A percentile compares a stretch with the other conserved stretches of the same genome.
phyloP scores from a whole-genome alignment of 139 green algal species.

The Bryopsis sp. region DNA sequence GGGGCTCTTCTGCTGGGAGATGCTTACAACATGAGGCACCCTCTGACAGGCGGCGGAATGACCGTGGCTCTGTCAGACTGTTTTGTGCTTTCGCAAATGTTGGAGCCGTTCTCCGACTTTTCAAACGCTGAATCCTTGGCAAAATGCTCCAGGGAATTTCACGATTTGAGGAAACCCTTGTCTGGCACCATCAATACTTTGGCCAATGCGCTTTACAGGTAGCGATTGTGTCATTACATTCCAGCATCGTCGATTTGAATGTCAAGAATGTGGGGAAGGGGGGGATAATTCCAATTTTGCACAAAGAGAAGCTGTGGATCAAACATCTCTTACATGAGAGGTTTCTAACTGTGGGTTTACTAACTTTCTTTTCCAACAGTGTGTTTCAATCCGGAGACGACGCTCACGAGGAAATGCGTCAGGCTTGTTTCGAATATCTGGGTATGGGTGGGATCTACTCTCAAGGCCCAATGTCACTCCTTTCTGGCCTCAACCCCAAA shows the following conservation, averaged over 20 bases:
- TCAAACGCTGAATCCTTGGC: slow-evolving; percentile 53
- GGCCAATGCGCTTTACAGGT: slow-evolving; percentile 92
- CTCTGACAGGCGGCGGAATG: slow-evolving; percentile 78
- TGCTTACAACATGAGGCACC: slow-evolving; percentile 98
- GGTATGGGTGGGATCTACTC: slow-evolving; percentile 72
- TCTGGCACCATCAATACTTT: slow-evolving; percentile 98
- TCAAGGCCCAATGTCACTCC: slow-evolving; percentile 73
- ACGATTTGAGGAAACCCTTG: slow-evolving; percentile 76
- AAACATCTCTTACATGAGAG: too few species aligned
- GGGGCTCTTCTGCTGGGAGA: slow-evolving; percentile 92
- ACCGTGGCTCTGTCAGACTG: slow-evolving; percentile 90
- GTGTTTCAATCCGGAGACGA: slow-evolving; percentile 29
- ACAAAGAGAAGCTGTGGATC: too few species aligned
- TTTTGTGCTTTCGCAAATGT: slow-evolving; percentile 68
- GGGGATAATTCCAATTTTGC: too few species aligned
- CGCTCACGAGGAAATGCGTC: slow-evolving; percentile 91
- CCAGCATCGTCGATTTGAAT: too few species aligned
- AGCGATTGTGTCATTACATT: too few species aligned
- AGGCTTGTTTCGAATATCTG: slow-evolving; percentile 97
- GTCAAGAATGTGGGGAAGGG: too few species aligned
- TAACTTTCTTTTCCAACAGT: too few species aligned
- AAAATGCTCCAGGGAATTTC: slow-evolving; percentile 68
- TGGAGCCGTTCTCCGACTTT: slow-evolving; percentile 64
- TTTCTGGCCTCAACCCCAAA: slow-evolving; percentile 75
- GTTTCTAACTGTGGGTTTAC: too few species aligned